phyloP scores from a whole-genome alignment of 345 rosid genomes.

The Gossypium turneri region DNA sequence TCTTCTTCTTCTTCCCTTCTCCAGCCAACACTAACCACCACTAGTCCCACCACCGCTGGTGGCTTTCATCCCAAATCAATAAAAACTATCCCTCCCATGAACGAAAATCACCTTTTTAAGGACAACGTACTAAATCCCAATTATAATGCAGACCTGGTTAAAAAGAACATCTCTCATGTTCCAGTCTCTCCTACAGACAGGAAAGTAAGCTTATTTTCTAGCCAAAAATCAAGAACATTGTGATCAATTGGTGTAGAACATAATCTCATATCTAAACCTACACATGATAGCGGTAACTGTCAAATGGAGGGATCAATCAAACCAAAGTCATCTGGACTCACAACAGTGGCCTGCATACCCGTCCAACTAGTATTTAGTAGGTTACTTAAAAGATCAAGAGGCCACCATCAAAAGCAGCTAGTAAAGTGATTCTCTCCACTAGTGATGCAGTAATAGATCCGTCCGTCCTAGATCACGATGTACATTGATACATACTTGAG shows the following conservation, averaged over 20 bases:
- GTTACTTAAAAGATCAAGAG: neutral
- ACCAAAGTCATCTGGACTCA: neutral
- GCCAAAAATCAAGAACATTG: conserved; percentile 78
- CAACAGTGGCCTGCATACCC: neutral
- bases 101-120: conserved; percentile 34
- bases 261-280: neutral
- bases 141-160: conserved; percentile 36
- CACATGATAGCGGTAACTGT: neutral
- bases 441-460: neutral
- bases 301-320: neutral
- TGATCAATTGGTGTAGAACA: conserved; percentile 68
- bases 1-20: too few species aligned
- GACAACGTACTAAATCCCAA: conserved; percentile 29
- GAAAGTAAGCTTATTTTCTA: conserved; percentile 52
- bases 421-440: neutral
- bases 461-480: neutral
- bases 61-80: too few species aligned
- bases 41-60: too few species aligned
- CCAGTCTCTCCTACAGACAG: conserved; percentile 41
- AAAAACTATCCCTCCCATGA: conserved; percentile 17
- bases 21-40: too few species aligned
- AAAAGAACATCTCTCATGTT: conserved; percentile 40
- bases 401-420: neutral
- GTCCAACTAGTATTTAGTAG: neutral
- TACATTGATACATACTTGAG: conserved; percentile 14